These are phyloP conservation scores for Kwoniella dejecticola DNA, from an alignment of 768 basidiomycete genomes.

Conservation along the genomic window DNA sequence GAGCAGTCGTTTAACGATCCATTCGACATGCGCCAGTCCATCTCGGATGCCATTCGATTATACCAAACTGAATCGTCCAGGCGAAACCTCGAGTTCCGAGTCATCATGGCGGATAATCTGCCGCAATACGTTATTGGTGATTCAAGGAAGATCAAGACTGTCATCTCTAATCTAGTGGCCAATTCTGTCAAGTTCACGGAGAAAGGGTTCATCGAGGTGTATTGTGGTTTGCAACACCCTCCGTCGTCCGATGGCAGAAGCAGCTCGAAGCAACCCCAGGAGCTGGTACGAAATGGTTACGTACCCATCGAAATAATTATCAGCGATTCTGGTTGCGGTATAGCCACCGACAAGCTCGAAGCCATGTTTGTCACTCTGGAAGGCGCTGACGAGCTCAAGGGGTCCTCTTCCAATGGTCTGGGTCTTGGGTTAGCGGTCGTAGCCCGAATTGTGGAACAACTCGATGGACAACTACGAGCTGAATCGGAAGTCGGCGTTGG, in stretches of 20 bases:
- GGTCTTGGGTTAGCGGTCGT: conserved; percentile 70
- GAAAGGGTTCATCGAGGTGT: conserved; percentile 65
- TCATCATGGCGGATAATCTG: conserved; percentile 64
- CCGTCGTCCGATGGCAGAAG: conserved; percentile 1
- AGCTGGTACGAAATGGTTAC: conserved; percentile 10
- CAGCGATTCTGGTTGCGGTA: conserved; percentile 73
- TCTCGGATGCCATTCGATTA: conserved; percentile 65
- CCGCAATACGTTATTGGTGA: conserved; percentile 68
- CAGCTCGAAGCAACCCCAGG: conserved; percentile 11
- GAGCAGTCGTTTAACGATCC: conserved; percentile 76
- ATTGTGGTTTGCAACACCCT: conserved; percentile 60
- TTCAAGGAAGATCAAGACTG: conserved; percentile 70
- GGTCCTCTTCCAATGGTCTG: conserved; percentile 56
- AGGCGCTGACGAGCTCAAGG: conserved; percentile 63
- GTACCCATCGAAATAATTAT: conserved; percentile 69
- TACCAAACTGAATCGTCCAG: conserved; percentile 70
- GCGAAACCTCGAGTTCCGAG: conserved; percentile 63
- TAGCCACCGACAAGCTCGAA: conserved; percentile 67
- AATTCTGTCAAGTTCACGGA: conserved; percentile 79
- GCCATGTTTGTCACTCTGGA: conserved; percentile 79
- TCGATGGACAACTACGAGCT: conserved; percentile 76
- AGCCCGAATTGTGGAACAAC: conserved; percentile 74
- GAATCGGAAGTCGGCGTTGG: conserved; percentile 70
- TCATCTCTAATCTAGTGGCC: conserved; percentile 74
- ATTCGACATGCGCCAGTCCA: conserved; percentile 66